phyloP scores from a whole-genome alignment of 768 basidiomycete species.

The Leccinum boreale region DNA sequence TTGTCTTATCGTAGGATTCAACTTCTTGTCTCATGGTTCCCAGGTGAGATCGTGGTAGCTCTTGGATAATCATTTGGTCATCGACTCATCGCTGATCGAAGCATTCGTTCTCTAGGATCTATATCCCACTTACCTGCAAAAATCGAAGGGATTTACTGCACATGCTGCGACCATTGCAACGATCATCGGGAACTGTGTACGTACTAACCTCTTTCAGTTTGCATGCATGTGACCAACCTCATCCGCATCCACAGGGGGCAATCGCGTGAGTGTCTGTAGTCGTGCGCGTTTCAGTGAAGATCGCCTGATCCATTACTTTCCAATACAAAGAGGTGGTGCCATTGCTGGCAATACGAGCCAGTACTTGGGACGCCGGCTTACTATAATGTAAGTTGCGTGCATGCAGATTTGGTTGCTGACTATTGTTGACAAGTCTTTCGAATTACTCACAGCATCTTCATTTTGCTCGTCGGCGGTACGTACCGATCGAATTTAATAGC shows the following conservation, averaged over 20 bases:
- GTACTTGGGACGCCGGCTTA: constrained; percentile 78
- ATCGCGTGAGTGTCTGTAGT: constrained; percentile 34
- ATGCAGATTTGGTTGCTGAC: background rate
- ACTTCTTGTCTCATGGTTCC: constrained; percentile 75
- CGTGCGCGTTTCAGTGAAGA: constrained; percentile 5
- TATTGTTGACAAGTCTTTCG: background rate
- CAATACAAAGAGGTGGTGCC: constrained; percentile 51
- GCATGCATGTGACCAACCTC: background rate
- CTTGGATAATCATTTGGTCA: background rate
- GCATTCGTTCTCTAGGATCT: constrained; percentile 44
- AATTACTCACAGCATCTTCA: constrained; percentile 14
- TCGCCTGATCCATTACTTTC: background rate
- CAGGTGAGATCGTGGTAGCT: constrained; percentile 36
- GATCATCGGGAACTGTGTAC: constrained; percentile 48
- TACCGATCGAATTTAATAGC: background rate
- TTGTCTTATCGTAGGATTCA: constrained; percentile 48
- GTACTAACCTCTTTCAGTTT: constrained; percentile 17
- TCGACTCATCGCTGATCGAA: constrained; percentile 3
- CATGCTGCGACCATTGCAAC: background rate
- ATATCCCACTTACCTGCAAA: constrained; percentile 75
- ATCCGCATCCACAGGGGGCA: constrained; percentile 35
- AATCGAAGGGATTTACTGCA: constrained; percentile 54
- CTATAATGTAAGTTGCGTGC: constrained; percentile 47
- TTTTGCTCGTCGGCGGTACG: constrained; percentile 28
- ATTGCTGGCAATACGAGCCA: constrained; percentile 74